Evolutionary conservation across 805 yeast genomes (phyloP), one percentile per base, ranked within the genome.

Genomic region (Monosporozyma aerobia): DNA sequence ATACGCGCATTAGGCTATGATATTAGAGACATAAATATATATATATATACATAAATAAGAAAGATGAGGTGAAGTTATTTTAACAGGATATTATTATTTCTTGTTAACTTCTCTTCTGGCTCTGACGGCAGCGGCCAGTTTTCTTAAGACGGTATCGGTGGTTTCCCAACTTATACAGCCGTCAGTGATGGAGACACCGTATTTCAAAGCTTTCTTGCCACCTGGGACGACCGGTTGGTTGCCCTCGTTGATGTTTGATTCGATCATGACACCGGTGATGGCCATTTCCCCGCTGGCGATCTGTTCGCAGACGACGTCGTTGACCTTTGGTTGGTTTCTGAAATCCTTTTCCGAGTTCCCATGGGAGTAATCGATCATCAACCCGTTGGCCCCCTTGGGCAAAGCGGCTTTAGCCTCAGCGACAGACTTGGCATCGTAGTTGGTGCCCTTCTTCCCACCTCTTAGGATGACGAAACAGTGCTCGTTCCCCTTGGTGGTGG

Each of bases 351-450:
- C 82, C 40, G 97, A 90, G 77, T 94, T 94, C 63, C 97, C 99
- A 73, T 94, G 99, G 47, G 97, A 90, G 74, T 97, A 94, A 74
- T 94, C 99, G 56, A 94, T 86, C 99, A 94, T 94, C 63, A 89
- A 70, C 50, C 73, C 76, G 52, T 77, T 76, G 35, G 66, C 55
- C 43, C 64, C 69, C 16, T 61, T 65, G 63, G 65, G 71, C 61
- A 88, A 79, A 67, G 80, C 79, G 33, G 69, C 75, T 74, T 89
- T 85, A 57, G 95, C 94, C 41, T 77, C 83, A 44, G 78, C 75
- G 43, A 94, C 88, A n/a, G 86, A 79, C 53, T 74, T 79, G 58
- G 81, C 85, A 69, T 90, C 97, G 76, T 81, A 94, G 75, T 94
- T 94, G 51, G 99, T 89, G 56, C 96, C 94, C 66, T 81, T 78